Evolutionary conservation across 768 basidiomycete species (phyloP).

Genomic region (Lentinula boryana): DNA sequence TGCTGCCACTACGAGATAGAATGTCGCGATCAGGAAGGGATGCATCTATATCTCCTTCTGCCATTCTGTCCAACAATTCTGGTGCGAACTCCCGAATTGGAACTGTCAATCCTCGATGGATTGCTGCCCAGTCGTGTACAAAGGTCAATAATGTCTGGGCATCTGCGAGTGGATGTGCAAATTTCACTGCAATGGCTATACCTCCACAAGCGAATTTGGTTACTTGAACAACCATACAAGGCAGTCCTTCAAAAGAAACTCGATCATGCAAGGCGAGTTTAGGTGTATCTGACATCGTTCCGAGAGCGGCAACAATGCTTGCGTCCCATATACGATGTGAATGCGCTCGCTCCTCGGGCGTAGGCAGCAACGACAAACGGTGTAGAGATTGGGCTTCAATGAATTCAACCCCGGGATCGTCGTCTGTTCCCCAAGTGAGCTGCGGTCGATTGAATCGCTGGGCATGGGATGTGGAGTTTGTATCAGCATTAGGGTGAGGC

Average conservation of each 20-base stretch:
- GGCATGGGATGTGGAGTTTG: conserved; percentile 12
- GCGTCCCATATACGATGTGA: conserved; percentile 9
- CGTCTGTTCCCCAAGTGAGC: conserved; percentile 16
- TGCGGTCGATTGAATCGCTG: conserved; percentile 21
- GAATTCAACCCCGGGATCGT: conserved; percentile 25
- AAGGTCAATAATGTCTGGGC: conserved; percentile 28
- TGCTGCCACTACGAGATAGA: conserved; percentile 13
- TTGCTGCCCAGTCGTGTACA: conserved; percentile 26
- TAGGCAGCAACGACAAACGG: conserved; percentile 9
- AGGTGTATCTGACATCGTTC: conserved; percentile 15
- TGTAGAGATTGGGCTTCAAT: conserved; percentile 16
- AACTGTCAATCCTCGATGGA: conserved; percentile 15
- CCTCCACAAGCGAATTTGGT: conserved; percentile 24
- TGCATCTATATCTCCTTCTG: conserved; percentile 25
- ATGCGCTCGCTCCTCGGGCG: conserved; percentile 3
- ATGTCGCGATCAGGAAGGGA: conserved; percentile 15
- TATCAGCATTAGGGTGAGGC: conserved; percentile 8
- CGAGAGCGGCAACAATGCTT: conserved; percentile 4
- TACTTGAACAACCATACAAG: conserved; percentile 26
- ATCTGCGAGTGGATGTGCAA: conserved; percentile 29
- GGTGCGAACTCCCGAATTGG: conserved; percentile 25
- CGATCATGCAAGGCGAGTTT: conserved; percentile 18
- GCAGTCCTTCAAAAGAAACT: conserved; percentile 16
- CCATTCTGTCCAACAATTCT: conserved; percentile 18
- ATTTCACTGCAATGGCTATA: conserved; percentile 23